Percentiles rank a stretch among this genome's conserved stretches.
phyloP scores from a whole-genome alignment of 352 stramenopile species.

The Phytophthora cactorum region DNA sequence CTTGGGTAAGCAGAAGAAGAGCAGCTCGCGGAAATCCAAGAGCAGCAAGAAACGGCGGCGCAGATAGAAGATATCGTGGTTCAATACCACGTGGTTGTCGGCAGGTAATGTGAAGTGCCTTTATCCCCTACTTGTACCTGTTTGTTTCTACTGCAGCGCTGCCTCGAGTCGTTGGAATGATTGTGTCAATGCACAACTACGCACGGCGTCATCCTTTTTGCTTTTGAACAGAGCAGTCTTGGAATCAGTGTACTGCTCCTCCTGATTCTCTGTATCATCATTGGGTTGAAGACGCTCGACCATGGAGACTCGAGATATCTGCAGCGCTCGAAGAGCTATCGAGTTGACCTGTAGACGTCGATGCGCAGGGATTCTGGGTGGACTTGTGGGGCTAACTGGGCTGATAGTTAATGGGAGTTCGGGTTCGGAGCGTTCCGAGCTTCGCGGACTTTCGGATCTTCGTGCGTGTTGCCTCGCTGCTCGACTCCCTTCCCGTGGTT shows the following conservation, averaged over 20 bases:
- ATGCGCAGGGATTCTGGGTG: constrained; percentile 9
- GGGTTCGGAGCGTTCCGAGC: constrained; percentile 5
- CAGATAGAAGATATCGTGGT: constrained; percentile 22
- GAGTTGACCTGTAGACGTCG: constrained; percentile 30
- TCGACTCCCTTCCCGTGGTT: constrained; percentile 14
- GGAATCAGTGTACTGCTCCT: background rate
- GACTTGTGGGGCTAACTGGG: constrained; percentile 3
- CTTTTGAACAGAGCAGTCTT: constrained; percentile 3
- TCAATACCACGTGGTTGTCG: background rate
- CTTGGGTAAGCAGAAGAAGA: constrained; percentile 49
- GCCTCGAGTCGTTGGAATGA: constrained; percentile 23
- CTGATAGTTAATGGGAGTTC: constrained; percentile 5
- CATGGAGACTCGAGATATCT: constrained; percentile 23
- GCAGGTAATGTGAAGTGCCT: constrained; percentile 11
- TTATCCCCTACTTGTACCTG: background rate
- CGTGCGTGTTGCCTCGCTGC: constrained; percentile 11
- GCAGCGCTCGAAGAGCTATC: constrained; percentile 27
- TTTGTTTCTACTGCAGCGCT: constrained; percentile 17
- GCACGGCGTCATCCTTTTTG: constrained; percentile 7
- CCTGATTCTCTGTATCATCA: background rate
- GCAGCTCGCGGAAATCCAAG: constrained; percentile 34
- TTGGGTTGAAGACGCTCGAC: constrained; percentile 2
- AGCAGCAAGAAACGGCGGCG: constrained; percentile 61
- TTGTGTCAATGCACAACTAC: constrained; percentile 17
- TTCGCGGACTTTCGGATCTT: background rate